Percentiles rank a stretch among this genome's conserved stretches.
Conservation (phyloP, 2,329 filamentous ascomycete genomes). For the Biscogniauxia mediterranea region DNA sequence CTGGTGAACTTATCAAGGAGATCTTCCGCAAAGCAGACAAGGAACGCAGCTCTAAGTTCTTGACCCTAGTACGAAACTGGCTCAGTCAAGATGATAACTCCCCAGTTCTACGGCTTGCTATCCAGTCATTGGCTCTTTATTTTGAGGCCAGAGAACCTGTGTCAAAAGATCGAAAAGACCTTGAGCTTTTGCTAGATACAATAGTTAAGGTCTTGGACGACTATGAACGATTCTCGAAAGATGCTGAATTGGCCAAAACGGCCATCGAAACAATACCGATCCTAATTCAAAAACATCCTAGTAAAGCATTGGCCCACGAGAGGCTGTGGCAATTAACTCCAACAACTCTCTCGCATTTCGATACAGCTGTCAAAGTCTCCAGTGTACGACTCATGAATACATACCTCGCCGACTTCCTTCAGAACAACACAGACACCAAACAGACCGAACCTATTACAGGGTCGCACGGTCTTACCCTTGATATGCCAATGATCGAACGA, state of each 20-base stretch:
- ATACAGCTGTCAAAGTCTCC: conserved; percentile 73
- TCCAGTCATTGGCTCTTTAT: conserved; percentile 81
- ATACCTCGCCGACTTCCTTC: conserved; percentile 79
- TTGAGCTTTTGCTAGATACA: conserved; percentile 58
- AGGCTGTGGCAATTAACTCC: conserved; percentile 71
- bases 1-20: conserved; percentile 74
- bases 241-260: conserved; percentile 73
- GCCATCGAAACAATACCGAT: conserved; percentile 68
- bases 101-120: conserved; percentile 67
- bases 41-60: conserved; percentile 68
- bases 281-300: conserved; percentile 65
- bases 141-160: conserved; percentile 66
- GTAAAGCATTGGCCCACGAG: conserved; percentile 60
- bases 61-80: conserved; percentile 72
- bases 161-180: conserved; percentile 64
- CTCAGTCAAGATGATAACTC: conserved; percentile 70
- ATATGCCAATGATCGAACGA: conserved; percentile 60
- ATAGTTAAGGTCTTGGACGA: conserved; percentile 53
- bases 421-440: conserved; percentile 54
- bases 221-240: conserved; percentile 50
- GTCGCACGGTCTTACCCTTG: conserved; percentile 68
- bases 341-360: conserved; percentile 67
- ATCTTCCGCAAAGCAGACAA: conserved; percentile 76
- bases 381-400: conserved; percentile 70
- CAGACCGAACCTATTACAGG: conserved; percentile 62